Conservation (phyloP, 2,329 filamentous ascomycete genomes). For the Rutstroemia sp. region DNA sequence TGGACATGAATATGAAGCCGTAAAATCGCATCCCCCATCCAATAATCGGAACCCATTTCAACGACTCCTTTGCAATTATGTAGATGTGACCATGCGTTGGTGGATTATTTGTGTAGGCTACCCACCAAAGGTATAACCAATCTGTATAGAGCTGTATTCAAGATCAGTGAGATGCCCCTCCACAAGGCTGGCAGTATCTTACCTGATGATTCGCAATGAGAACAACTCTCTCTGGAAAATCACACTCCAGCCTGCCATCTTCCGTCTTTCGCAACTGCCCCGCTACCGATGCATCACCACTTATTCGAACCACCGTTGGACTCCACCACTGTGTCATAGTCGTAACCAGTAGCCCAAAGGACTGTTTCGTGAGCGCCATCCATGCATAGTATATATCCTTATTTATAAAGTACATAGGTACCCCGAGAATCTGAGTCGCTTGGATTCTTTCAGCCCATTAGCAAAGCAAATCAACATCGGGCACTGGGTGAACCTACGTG, state of each 20-base stretch:
- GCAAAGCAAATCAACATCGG: conserved; percentile 1
- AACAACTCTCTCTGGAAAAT: conserved; percentile 74
- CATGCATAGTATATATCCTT: conserved; percentile 75
- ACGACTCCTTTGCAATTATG: conserved; percentile 83
- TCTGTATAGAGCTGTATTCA: conserved; percentile 66
- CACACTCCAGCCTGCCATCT: conserved; percentile 68
- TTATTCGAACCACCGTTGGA: conserved; percentile 75
- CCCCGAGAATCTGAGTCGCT: conserved; percentile 66
- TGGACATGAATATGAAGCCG: conserved; percentile 86
- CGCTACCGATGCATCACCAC: conserved; percentile 72
- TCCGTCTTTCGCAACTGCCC: conserved; percentile 63
- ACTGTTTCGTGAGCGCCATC: conserved; percentile 81
- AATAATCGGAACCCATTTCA: conserved; percentile 73
- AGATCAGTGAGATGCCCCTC: conserved; percentile 16
- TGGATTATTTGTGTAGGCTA: conserved; percentile 70
- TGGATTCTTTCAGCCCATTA: conserved; percentile 45
- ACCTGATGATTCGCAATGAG: conserved; percentile 84
- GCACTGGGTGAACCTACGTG: conserved; percentile 21
- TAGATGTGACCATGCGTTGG: conserved; percentile 80
- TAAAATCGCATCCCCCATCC: conserved; percentile 80
- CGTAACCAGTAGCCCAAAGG: conserved; percentile 70
- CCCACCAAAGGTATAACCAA: conserved; percentile 92
- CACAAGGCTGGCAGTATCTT: conserved; percentile 9
- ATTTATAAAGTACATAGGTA: conserved; percentile 69
- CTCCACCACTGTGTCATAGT: conserved; percentile 82